These are phyloP conservation scores for Penicillium odoratum DNA, from an alignment of 495 filamentous ascomycete species.

Conservation along the genomic window DNA sequence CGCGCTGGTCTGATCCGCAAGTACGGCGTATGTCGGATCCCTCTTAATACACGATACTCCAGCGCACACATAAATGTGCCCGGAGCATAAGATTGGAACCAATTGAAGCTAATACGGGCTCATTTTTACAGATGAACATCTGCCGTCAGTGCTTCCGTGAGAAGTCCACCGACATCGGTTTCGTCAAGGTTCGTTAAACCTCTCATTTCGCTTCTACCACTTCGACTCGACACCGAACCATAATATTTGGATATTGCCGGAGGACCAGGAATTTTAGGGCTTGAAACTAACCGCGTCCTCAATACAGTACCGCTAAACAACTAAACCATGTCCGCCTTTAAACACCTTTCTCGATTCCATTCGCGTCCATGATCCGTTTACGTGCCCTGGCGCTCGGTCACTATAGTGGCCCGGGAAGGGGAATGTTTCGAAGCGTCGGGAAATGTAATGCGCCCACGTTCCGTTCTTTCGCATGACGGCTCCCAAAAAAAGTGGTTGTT, in stretches of 20 bases:
- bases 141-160: conserved; percentile 99
- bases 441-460: conserved; percentile 18
- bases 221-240: background rate
- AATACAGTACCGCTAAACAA: conserved; percentile 54
- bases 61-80: background rate
- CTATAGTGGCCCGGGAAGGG: conserved; percentile 21
- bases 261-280: no score
- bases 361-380: conserved; percentile 38
- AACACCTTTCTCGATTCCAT: conserved; percentile 34
- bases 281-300: background rate
- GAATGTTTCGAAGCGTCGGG: conserved; percentile 24
- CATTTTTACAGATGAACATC: conserved; percentile 69
- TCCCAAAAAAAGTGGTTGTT: conserved; percentile 28
- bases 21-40: conserved; percentile 77
- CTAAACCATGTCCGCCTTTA: conserved; percentile 32
- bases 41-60: background rate
- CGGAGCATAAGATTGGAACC: background rate
- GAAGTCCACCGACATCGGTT: conserved; percentile 94
- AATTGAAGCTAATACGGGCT: conserved; percentile 23
- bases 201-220: conserved; percentile 4
- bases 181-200: conserved; percentile 73
- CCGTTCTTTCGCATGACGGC: conserved; percentile 24
- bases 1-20: conserved; percentile 95
- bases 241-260: background rate
- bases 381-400: conserved; percentile 25